phyloP scores from a whole-genome alignment of 352 stramenopile genomes.

The Globisporangium radiosum region DNA sequence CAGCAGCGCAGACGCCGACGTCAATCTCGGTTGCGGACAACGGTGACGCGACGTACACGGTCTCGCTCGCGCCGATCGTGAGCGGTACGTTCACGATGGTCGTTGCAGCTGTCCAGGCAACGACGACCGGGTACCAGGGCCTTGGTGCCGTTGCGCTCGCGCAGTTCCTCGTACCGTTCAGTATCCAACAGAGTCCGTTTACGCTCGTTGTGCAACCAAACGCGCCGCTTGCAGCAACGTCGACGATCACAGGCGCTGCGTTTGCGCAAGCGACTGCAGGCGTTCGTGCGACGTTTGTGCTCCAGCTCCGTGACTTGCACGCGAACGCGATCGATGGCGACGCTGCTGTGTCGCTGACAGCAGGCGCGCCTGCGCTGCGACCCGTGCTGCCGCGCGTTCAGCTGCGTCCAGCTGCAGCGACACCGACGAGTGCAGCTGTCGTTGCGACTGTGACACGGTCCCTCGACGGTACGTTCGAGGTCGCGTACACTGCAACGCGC shows the following conservation, averaged over 20 bases:
- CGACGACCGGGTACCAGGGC: slow-evolving; percentile 12
- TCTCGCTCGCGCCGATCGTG: slow-evolving; percentile 28
- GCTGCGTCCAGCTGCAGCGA: slow-evolving; percentile 7
- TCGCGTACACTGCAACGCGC: slow-evolving; percentile 21
- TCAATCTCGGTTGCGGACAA: slow-evolving; percentile 23
- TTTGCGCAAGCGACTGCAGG: slow-evolving; percentile 32
- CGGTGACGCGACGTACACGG: slow-evolving; percentile 31
- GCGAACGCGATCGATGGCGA: slow-evolving; percentile 18
- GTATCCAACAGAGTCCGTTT: slow-evolving; percentile 41
- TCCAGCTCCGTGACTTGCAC: slow-evolving; percentile 37
- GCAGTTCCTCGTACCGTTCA: slow-evolving; percentile 27
- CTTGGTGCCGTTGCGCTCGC: slow-evolving; percentile 17
- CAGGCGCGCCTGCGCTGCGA: background rate
- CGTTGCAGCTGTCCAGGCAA: slow-evolving; percentile 24
- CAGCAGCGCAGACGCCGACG: slow-evolving; percentile 4
- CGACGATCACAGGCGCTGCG: slow-evolving; percentile 26
- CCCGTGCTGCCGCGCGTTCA: background rate
- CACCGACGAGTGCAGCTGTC: slow-evolving; percentile 3
- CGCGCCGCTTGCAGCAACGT: slow-evolving; percentile 15
- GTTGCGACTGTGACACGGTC: slow-evolving; percentile 1
- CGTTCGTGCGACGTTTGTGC: slow-evolving; percentile 16
- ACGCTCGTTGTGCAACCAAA: slow-evolving; percentile 34
- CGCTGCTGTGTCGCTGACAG: background rate
- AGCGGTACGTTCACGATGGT: slow-evolving; percentile 34
- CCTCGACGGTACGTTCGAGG: slow-evolving; percentile 11